Percentiles rank a stretch among this genome's conserved stretches.
Conservation (phyloP, 305 asterid genomes). For the Fraxinus angustifolia region DNA sequence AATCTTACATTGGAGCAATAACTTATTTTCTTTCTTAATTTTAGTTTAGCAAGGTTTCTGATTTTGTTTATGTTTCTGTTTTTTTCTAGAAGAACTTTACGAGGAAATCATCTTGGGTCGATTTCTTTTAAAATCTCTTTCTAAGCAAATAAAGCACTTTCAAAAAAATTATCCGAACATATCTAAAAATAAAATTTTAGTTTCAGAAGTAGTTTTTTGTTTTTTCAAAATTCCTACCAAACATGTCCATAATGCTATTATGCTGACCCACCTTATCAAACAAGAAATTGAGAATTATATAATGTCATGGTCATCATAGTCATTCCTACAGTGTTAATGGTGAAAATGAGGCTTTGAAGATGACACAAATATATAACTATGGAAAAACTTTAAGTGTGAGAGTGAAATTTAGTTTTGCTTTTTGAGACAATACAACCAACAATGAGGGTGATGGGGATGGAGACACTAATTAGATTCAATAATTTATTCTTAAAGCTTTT, state of each 20-base stretch:
- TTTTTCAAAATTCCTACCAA: neutral
- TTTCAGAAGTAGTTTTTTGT: neutral
- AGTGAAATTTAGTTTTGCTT: slow-evolving; percentile 38
- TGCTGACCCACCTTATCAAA: neutral
- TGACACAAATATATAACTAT: slow-evolving; percentile 27
- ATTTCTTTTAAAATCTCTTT: neutral
- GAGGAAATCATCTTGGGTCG: neutral
- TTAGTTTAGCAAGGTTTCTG: neutral
- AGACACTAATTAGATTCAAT: slow-evolving; percentile 22
- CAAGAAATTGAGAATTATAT: neutral
- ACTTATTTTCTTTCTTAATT: neutral
- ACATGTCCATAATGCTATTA: neutral
- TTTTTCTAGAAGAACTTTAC: neutral
- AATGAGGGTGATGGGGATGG: slow-evolving; percentile 41
- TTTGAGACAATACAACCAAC: slow-evolving; percentile 45
- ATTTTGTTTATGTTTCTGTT: neutral
- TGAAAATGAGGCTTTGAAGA: slow-evolving; percentile 33
- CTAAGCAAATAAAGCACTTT: neutral
- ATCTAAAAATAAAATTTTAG: neutral
- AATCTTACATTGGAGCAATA: neutral
- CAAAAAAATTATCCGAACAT: neutral
- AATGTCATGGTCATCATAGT: slow-evolving; percentile 7
- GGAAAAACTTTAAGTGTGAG: slow-evolving; percentile 31
- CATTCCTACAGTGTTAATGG: slow-evolving; percentile 36
- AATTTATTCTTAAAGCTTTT: neutral